Percentiles rank a stretch among this genome's conserved stretches.
phyloP scores from a whole-genome alignment of 2,329 filamentous ascomycete genomes.

The Amylocarpus encephaloides region DNA sequence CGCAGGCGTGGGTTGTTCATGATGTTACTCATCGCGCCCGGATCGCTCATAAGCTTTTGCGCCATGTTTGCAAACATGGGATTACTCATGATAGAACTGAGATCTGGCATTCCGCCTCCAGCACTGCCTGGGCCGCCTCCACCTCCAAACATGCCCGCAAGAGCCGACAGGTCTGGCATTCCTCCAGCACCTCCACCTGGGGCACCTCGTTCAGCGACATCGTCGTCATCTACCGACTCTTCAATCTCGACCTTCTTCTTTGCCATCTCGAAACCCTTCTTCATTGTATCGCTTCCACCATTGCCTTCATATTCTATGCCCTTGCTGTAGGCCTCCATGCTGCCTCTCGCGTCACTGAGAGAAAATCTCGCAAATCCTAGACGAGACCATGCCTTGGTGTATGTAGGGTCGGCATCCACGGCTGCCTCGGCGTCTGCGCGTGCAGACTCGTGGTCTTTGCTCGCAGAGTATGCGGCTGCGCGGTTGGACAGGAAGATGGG shows the following conservation, averaged over 20 bases:
- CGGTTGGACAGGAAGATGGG: constrained; percentile 97
- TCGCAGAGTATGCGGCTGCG: constrained; percentile 84
- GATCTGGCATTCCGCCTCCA: constrained; percentile 75
- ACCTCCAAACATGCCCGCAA: constrained; percentile 69
- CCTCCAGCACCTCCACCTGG: constrained; percentile 47
- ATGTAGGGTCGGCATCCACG: constrained; percentile 78
- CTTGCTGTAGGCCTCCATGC: constrained; percentile 89
- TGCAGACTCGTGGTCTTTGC: constrained; percentile 76
- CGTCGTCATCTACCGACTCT: constrained; percentile 45
- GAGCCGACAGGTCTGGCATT: constrained; percentile 63
- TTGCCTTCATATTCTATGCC: constrained; percentile 93
- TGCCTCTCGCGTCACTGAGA: constrained; percentile 80
- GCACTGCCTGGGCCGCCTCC: constrained; percentile 55
- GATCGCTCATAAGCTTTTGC: constrained; percentile 95
- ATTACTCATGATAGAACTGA: constrained; percentile 86
- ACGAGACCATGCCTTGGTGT: constrained; percentile 96
- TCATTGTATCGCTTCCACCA: constrained; percentile 94
- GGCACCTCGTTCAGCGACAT: constrained; percentile 44
- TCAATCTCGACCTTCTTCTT: constrained; percentile 82
- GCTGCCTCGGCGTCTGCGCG: constrained; percentile 86
- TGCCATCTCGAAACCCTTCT: constrained; percentile 91
- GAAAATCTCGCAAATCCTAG: constrained; percentile 88
- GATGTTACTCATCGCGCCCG: constrained; percentile 80
- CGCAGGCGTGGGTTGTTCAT: constrained; percentile 90
- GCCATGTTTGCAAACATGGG: constrained; percentile 98